Conservation (phyloP, 345 rosid species). For the Corchorus capsularis region DNA sequence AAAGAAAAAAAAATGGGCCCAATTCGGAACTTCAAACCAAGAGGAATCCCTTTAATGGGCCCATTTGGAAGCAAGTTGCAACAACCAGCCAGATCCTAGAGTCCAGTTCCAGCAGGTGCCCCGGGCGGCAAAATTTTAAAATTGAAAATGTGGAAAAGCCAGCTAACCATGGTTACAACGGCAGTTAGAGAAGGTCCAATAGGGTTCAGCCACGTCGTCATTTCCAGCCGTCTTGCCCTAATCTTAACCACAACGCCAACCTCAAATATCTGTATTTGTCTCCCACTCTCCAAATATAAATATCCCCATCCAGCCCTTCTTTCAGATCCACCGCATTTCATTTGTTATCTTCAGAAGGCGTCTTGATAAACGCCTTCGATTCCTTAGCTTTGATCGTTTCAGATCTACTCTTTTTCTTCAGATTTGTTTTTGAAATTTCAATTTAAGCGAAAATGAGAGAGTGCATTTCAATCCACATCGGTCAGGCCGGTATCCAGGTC, state of each 20-base stretch:
- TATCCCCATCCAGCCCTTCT: not conserved
- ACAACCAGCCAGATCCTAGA: not conserved
- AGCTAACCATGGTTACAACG: constrained; percentile 16
- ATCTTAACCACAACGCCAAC: constrained; percentile 3
- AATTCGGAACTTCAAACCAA: too few relatives aligned
- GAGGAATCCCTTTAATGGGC: too few relatives aligned
- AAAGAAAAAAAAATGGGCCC: too few relatives aligned
- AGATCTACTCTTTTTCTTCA: not conserved
- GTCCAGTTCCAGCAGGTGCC: not conserved
- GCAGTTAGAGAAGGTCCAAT: constrained; percentile 27
- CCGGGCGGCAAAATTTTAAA: constrained; percentile 42
- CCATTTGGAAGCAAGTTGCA: not conserved
- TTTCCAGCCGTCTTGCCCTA: constrained; percentile 24
- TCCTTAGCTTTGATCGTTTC: not conserved
- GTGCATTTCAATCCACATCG: constrained; percentile 78
- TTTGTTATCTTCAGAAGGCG: constrained; percentile 37
- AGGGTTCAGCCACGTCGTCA: constrained; percentile 26
- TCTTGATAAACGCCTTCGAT: constrained; percentile 61
- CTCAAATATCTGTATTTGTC: not conserved
- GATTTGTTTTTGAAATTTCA: not conserved
- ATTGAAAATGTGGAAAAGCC: constrained; percentile 20
- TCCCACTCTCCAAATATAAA: constrained; percentile 28
- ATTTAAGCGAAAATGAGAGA: constrained; percentile 51
- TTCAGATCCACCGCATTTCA: not conserved
- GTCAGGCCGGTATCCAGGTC: constrained; percentile 83